Evolutionary conservation across 2,329 filamentous ascomycete species (phyloP), one percentile per base, ranked within the genome.

Genomic region (Epichloe scottii): DNA sequence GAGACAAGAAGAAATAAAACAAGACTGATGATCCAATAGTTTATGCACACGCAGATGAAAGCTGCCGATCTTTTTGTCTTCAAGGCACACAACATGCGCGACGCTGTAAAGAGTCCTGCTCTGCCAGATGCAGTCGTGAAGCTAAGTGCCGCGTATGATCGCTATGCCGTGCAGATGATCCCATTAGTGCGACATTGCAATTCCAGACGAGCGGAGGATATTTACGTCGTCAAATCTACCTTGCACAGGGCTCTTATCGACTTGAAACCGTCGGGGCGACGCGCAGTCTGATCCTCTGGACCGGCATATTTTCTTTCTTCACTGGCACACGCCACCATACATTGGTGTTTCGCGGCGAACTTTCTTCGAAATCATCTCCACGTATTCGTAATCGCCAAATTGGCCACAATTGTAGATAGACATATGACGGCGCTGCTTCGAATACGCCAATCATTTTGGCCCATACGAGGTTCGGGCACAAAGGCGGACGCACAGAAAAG

Each of bases 31-130:
- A 30, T 30, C 37, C 14, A 21, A n/a, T 5, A 46, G 44, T 46
- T 46, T 21, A 30, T 35, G n/a, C 37, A 48, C 4, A 48, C 46
- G 2, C 46, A 41, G 37, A 14, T 48, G 8, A 48, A 48, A 40
- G 37, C 46, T 5, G 46, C 37, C 12, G 46, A 48, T 33, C 35
- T 48, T 33, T 35, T 40, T 14, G 44, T 46, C 15, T 48, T 48
- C 46, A 48, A 48, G 35, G 46, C 46, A 34, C 14, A 39, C 14
- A 40, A 48, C 23, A 48, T 48, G 35, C 35, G 46, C 14, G 37
- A 48, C 19, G 19, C 46, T 11, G 35, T 41, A 10, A 30, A 48
- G 14, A 38, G 21, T n/a, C 14, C 46, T n/a, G 12, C 19, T 6
- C 19, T 48, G 8, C 21, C 46, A 41, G 37, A 48, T 15, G 21